Evolutionary conservation across 1,284 basidiomycete genomes (phyloP).

Genomic region (Tilletia horrida): DNA sequence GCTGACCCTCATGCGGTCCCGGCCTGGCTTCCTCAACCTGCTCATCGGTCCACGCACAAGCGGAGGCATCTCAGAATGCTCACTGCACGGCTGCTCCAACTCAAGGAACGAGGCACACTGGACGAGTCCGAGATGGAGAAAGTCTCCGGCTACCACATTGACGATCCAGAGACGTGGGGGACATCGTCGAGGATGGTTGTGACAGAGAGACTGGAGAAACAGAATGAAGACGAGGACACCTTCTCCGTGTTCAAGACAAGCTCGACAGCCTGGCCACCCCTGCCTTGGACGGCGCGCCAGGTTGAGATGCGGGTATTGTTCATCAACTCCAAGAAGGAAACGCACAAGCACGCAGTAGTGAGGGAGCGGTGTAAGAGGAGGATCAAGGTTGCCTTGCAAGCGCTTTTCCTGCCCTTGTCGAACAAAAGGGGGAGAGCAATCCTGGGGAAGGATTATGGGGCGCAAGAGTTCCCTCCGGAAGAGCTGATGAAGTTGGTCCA

Average conservation of each 20-base stretch:
- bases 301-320: neutral
- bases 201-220: neutral
- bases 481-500: neutral
- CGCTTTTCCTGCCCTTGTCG: slow-evolving; percentile 13
- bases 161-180: no score
- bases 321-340: slow-evolving; percentile 31
- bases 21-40: neutral
- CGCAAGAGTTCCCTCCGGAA: neutral
- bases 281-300: neutral
- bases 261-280: neutral
- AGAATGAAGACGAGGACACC: neutral
- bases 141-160: no score
- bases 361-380: slow-evolving; percentile 33
- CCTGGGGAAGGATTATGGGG: neutral
- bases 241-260: neutral
- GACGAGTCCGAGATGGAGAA: no score
- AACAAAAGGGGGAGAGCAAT: neutral
- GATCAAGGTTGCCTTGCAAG: slow-evolving; percentile 32
- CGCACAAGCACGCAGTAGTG: slow-evolving; percentile 44
- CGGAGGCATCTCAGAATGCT: neutral
- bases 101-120: no score
- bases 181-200: no score
- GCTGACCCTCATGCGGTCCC: neutral
- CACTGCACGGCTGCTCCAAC: no score
- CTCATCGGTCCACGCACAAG: neutral